Conservation (phyloP, 2,329 filamentous ascomycete genomes). For the Cercospora zeina region DNA sequence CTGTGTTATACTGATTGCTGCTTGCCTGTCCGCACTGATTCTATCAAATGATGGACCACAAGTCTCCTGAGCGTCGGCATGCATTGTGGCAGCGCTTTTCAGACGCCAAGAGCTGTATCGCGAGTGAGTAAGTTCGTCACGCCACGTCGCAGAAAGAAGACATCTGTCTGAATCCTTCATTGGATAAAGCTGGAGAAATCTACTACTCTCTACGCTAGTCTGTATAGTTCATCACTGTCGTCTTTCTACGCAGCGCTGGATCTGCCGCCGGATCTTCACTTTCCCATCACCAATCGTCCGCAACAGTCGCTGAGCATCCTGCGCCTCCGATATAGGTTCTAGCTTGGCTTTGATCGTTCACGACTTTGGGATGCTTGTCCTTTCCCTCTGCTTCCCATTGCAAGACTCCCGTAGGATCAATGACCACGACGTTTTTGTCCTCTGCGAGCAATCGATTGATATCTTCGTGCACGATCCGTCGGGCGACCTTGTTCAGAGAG, state of each 20-base stretch:
- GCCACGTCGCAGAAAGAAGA: too few relatives aligned
- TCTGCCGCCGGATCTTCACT: neutral
- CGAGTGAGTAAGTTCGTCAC: too few relatives aligned
- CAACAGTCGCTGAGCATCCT: slow-evolving; percentile 26
- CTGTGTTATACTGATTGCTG: too few relatives aligned
- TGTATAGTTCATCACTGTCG: too few relatives aligned
- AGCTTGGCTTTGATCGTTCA: slow-evolving; percentile 24
- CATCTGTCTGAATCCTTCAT: too few relatives aligned
- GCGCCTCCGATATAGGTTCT: slow-evolving; percentile 30
- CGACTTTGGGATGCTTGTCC: slow-evolving; percentile 26
- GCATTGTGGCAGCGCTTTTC: too few relatives aligned
- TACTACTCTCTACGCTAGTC: too few relatives aligned
- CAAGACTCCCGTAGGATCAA: slow-evolving; percentile 27
- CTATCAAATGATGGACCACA: too few relatives aligned
- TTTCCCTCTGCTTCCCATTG: slow-evolving; percentile 28
- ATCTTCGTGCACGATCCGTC: slow-evolving; percentile 28
- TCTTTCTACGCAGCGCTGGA: neutral
- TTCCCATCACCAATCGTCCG: slow-evolving; percentile 20
- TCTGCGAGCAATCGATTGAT: slow-evolving; percentile 25
- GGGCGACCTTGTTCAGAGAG: slow-evolving; percentile 31
- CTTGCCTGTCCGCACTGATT: too few relatives aligned
- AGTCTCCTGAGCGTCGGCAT: too few relatives aligned
- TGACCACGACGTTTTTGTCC: slow-evolving; percentile 24
- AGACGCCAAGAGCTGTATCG: too few relatives aligned
- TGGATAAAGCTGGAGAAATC: too few relatives aligned